Evolutionary conservation across 2,329 filamentous ascomycete genomes (phyloP).

Genomic region (Penicillium corylophilum): DNA sequence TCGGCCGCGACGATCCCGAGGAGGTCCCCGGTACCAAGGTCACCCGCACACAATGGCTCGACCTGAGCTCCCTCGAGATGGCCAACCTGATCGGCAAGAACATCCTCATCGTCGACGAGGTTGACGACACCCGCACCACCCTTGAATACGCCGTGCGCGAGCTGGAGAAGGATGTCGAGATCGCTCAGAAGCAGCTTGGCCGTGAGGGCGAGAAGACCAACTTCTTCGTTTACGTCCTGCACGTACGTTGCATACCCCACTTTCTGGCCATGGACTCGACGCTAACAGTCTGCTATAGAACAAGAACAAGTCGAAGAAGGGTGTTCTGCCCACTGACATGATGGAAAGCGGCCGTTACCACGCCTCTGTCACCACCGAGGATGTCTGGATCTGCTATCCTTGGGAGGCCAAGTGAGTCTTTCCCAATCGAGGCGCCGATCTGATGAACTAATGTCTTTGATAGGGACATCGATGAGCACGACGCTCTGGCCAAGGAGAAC

Average conservation of each 20-base stretch:
- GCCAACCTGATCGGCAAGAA: conserved; percentile 86
- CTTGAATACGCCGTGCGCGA: conserved; percentile 92
- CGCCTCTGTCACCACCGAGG: conserved; percentile 82
- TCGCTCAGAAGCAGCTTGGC: conserved; percentile 71
- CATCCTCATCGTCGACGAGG: conserved; percentile 90
- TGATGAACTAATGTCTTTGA: conserved; percentile 21
- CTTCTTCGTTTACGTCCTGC: conserved; percentile 93
- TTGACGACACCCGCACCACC: conserved; percentile 91
- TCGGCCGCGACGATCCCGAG: conserved; percentile 62
- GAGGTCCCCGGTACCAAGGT: conserved; percentile 90
- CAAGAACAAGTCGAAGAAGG: conserved; percentile 97
- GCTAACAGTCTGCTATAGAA: conserved; percentile 57
- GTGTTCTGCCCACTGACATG: conserved; percentile 75
- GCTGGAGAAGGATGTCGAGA: conserved; percentile 89
- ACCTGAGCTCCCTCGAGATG: conserved; percentile 83
- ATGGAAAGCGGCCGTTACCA: conserved; percentile 70
- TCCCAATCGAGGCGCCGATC: neutral
- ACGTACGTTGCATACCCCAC: conserved; percentile 57
- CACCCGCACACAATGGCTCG: conserved; percentile 96
- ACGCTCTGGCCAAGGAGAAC: conserved; percentile 61
- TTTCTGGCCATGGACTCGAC: neutral
- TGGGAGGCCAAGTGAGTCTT: conserved; percentile 78
- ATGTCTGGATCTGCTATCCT: conserved; percentile 98
- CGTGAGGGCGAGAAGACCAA: conserved; percentile 70
- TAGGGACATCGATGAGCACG: conserved; percentile 88